These are phyloP conservation scores for Citrus inodora DNA, from an alignment of 345 rosid genomes.

Conservation along the genomic window DNA sequence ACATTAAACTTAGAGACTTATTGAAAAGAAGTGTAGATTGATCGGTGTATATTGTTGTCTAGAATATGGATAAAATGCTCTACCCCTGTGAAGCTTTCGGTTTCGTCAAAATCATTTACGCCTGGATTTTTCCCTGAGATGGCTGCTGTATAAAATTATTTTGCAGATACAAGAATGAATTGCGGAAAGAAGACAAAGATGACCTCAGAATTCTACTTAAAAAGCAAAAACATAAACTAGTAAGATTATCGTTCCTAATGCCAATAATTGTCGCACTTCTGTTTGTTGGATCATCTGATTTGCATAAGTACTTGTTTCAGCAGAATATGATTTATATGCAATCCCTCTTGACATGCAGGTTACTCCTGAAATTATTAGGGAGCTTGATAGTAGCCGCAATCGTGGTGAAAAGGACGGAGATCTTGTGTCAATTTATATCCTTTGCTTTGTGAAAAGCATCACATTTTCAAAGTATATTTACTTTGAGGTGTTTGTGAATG, in stretches of 20 bases:
- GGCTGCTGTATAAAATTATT: neutral
- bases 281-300: neutral
- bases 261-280: neutral
- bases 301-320: neutral
- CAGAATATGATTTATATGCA: neutral
- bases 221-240: conserved; percentile 73
- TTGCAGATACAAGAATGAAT: conserved; percentile 82
- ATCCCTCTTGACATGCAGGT: conserved; percentile 39
- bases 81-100: no score
- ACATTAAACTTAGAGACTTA: neutral
- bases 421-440: conserved; percentile 73
- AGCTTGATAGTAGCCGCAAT: conserved; percentile 70
- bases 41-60: neutral
- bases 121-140: neutral
- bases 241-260: conserved; percentile 31
- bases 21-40: neutral
- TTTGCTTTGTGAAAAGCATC: conserved; percentile 23
- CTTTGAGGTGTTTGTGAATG: neutral
- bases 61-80: neutral
- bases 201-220: conserved; percentile 56
- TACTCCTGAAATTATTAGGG: conserved; percentile 79
- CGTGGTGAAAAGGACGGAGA: conserved; percentile 89
- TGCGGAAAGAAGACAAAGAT: conserved; percentile 78
- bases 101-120: neutral
- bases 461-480: neutral